A percentile compares a stretch with the other conserved stretches of the same genome.
These are phyloP conservation scores for Beauveria australis DNA, from an alignment of 2,329 filamentous ascomycete species.

Conservation along the genomic window DNA sequence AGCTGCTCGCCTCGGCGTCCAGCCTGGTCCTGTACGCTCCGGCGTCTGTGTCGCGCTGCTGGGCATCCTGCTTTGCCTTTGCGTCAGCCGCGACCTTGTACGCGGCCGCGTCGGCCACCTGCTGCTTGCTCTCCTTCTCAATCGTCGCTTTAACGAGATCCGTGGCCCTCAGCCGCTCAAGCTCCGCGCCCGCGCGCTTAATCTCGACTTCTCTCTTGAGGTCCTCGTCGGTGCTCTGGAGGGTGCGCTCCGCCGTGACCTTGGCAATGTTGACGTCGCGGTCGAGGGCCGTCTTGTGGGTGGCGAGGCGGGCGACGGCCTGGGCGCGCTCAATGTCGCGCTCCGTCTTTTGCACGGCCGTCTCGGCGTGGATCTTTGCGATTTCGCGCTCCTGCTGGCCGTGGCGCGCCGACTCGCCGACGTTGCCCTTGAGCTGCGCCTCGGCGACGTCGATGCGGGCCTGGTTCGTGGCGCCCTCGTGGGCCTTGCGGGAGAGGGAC, in stretches of 20 bases:
- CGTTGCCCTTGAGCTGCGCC: constrained; percentile 57
- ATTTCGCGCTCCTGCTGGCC: constrained; percentile 79
- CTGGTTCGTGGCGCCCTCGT: constrained; percentile 78
- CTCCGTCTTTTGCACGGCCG: constrained; percentile 76
- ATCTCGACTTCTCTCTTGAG: constrained; percentile 70
- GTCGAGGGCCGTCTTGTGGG: constrained; percentile 62
- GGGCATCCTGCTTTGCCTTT: constrained; percentile 38
- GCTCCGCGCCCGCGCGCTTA: constrained; percentile 69
- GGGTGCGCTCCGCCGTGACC: constrained; percentile 63
- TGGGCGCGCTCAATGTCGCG: constrained; percentile 72
- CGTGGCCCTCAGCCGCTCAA: constrained; percentile 68
- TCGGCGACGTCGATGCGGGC: constrained; percentile 60
- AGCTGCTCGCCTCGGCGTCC: constrained; percentile 28
- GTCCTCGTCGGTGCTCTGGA: constrained; percentile 71
- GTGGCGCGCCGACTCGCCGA: constrained; percentile 69
- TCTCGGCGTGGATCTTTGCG: constrained; percentile 80
- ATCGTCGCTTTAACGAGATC: constrained; percentile 68
- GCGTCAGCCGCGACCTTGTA: constrained; percentile 42
- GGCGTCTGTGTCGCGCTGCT: constrained; percentile 43
- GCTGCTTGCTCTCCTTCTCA: constrained; percentile 55
- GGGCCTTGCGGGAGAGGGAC: constrained; percentile 72
- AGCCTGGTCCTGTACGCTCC: constrained; percentile 26
- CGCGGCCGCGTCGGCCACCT: constrained; percentile 47
- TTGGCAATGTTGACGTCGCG: constrained; percentile 68
- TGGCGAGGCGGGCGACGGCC: constrained; percentile 69